Base-by-base conservation (phyloP, 1,139 yeast species). In the Wickerhamomyces sp. region DNA sequence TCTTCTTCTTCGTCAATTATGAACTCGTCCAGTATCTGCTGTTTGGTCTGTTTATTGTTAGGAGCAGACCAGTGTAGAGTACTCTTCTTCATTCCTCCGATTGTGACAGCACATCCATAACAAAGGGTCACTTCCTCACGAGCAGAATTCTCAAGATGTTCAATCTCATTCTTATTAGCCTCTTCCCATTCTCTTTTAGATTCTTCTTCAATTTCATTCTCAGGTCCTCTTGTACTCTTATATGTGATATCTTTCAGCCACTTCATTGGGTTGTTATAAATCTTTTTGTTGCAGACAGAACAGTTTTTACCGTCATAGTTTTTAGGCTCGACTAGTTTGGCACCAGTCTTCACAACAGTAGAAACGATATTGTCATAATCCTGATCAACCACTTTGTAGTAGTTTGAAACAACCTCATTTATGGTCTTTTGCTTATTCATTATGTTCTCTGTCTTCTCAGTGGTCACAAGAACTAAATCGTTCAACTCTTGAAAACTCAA, bases 361-460 rank as follows among this genome's bases (percentile, higher is more conserved):
- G 97, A 85, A 3, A 94, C 93, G 5, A 94, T 89, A 43, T 95
- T 89, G 0, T 96, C 89, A 59, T 90, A 91, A 8, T 86, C 95
- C 10, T 78, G 74, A 58, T 90, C 96, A 34, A 91, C 79, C 37
- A 75, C 75, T 34, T 70, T 73, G 58, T 90, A 89, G 63, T 93
- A 93, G 45, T 82, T 78, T 36, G 80, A 71, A 2, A 91, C 82
- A 42, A 93, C 72, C 57, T 88, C 95, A 56, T 87, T 81, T 31
- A 93, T 83, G 2, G 96, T 86, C 61, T 81, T 86, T 23, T 81
- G 78, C 42, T 65, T 57, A 40, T 54, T 61, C 54, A 57, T 53
- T 10, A 53, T 18, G 27, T 46, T 52, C 3, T 54, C 37, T 13
- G 49, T 9, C 42, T 48, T 34, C 40, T 49, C 27, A 44, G 46